Evolutionary conservation across 768 basidiomycete genomes (phyloP).

Genomic region (Phlebiopsis flavidoalba): DNA sequence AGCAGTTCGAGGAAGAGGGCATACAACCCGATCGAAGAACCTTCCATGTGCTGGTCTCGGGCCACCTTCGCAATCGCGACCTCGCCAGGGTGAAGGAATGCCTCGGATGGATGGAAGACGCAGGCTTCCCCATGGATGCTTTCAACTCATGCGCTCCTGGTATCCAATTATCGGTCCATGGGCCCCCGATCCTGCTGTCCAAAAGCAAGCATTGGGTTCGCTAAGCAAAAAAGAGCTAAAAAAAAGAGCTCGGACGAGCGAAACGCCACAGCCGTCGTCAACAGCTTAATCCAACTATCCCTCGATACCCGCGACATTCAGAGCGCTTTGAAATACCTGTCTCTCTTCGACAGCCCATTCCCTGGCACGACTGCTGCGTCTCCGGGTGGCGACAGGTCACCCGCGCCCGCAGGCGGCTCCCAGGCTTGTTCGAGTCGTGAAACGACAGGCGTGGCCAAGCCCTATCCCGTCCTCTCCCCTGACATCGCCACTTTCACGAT

Average conservation of each 20-base stretch:
- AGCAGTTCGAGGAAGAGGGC: constrained; percentile 42
- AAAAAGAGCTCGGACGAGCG: constrained; percentile 31
- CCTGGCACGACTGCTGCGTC: neutral
- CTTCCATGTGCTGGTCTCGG: constrained; percentile 63
- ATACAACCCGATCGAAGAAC: constrained; percentile 55
- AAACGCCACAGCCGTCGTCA: constrained; percentile 53
- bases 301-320: constrained; percentile 50
- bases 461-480: constrained; percentile 25
- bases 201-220: constrained; percentile 43
- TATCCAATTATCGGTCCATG: constrained; percentile 51
- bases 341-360: constrained; percentile 34
- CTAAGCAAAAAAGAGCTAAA: no score
- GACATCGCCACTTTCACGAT: constrained; percentile 59
- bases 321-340: constrained; percentile 42
- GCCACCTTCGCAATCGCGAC: constrained; percentile 65
- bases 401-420: constrained; percentile 20
- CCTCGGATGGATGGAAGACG: constrained; percentile 51
- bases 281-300: constrained; percentile 60
- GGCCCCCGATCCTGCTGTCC: constrained; percentile 54
- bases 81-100: constrained; percentile 47
- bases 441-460: neutral
- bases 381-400: constrained; percentile 21
- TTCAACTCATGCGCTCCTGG: constrained; percentile 58
- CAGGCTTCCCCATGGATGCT: constrained; percentile 48
- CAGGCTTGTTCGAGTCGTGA: neutral